Percentiles rank a stretch among this genome's conserved stretches.
These are phyloP conservation scores for Coleophoma cylindrospora DNA, from an alignment of 2,329 filamentous ascomycete species.

Conservation along the genomic window DNA sequence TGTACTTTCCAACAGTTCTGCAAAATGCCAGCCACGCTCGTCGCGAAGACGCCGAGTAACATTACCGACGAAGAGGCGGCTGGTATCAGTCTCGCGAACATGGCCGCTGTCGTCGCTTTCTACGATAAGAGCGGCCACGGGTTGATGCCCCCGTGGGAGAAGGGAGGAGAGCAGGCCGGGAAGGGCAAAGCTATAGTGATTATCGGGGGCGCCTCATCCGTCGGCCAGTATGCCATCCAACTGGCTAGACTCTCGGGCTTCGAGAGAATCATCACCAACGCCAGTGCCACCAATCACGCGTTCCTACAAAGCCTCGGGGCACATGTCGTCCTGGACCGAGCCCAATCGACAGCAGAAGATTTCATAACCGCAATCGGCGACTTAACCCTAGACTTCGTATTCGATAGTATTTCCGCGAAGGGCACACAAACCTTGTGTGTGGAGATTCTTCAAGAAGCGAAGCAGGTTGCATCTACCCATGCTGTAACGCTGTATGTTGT, in stretches of 20 bases:
- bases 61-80: constrained; percentile 26
- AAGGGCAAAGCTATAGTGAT: constrained; percentile 20
- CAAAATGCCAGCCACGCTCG: constrained; percentile 27
- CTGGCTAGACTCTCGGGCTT: constrained; percentile 28
- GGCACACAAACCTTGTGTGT: too few relatives aligned
- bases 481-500: too few relatives aligned
- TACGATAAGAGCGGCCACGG: constrained; percentile 19
- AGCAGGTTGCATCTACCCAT: too few relatives aligned
- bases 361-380: too few relatives aligned
- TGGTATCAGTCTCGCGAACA: constrained; percentile 20
- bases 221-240: constrained; percentile 30
- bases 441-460: too few relatives aligned
- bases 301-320: too few relatives aligned
- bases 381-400: too few relatives aligned
- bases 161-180: constrained; percentile 15
- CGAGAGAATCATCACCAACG: constrained; percentile 4
- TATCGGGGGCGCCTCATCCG: constrained; percentile 29
- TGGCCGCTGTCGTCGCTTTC: constrained; percentile 15
- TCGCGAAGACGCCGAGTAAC: constrained; percentile 25
- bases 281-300: too few relatives aligned
- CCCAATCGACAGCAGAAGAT: too few relatives aligned
- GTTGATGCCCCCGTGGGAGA: constrained; percentile 25
- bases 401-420: too few relatives aligned
- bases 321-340: too few relatives aligned
- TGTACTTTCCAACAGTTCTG: constrained; percentile 33